These are phyloP conservation scores for Pseudovirgaria hyperparasitica DNA, from an alignment of 2,329 filamentous ascomycete species.

Conservation along the genomic window DNA sequence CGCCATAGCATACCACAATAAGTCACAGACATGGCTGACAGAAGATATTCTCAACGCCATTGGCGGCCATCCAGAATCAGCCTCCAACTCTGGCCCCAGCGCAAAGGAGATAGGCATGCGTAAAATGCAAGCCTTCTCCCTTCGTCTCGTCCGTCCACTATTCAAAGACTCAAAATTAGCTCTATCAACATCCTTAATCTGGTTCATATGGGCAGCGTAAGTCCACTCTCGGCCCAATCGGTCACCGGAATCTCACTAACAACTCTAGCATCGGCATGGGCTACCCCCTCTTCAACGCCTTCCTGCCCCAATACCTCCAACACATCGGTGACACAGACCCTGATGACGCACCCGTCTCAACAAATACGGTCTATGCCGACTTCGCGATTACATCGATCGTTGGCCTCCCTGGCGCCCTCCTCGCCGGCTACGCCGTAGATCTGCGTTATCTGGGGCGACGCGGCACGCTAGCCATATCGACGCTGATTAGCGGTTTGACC, in stretches of 20 bases:
- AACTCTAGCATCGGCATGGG: conserved; percentile 74
- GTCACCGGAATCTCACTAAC: too few species aligned
- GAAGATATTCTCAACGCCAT: conserved; percentile 50
- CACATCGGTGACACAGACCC: too few species aligned
- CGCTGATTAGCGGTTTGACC: conserved; percentile 54
- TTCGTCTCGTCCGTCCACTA: conserved; percentile 53
- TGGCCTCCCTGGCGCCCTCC: conserved; percentile 63
- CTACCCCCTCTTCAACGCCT: conserved; percentile 80
- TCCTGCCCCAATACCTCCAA: conserved; percentile 72
- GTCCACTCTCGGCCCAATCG: too few species aligned
- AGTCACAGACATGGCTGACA: conserved; percentile 42
- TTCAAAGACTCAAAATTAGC: conserved; percentile 37
- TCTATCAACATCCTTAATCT: conserved; percentile 42
- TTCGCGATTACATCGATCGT: conserved; percentile 69
- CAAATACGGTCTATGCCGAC: conserved; percentile 52
- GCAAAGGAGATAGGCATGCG: conserved; percentile 40
- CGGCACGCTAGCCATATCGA: conserved; percentile 57
- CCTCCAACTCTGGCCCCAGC: conserved; percentile 26
- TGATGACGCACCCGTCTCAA: too few species aligned
- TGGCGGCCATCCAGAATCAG: conserved; percentile 34
- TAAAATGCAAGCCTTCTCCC: conserved; percentile 54
- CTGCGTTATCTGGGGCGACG: conserved; percentile 60
- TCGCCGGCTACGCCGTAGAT: conserved; percentile 62
- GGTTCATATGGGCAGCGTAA: conserved; percentile 72
- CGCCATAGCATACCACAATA: conserved; percentile 62